Base-by-base conservation (phyloP, 257 asterid species). In the Solanum appendiculatum region DNA sequence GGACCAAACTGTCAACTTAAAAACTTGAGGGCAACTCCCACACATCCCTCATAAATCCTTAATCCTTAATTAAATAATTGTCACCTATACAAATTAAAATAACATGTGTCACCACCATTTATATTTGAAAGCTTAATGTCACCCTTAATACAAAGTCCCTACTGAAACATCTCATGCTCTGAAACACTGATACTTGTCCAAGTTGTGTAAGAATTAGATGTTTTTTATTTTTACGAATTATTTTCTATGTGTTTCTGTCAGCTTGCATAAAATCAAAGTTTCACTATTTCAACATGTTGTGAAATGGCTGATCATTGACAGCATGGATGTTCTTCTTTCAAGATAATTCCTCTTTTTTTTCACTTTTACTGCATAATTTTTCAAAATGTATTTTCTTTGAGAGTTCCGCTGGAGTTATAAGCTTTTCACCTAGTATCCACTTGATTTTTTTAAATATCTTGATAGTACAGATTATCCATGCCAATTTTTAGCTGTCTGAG, bases 301-400 rank as follows among this genome's bases (percentile, higher is more conserved):
- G 84, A 95, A 94, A 90, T 90, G 94, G 92, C 92, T 95, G 70
- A 90, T 95, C 86, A 90, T 95, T 66, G 98, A 95, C 91, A 95
- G 98, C 94, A 91, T 94, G 95, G 92, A 98, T 89, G 98, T 98
- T 86, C 94, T 94, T 87, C 89, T 92, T 88, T 88, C 94, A 39
- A 94, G 96, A 98, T 95, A 85, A 91, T 88, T 89, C 74, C 83
- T n/a, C n/a, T n/a, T n/a, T 33, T 88, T 85, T 48, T 78, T 84
- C 87, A 77, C 73, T 82, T 11, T 87, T 84, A 66, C 82, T 54
- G 42, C 70, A 68, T 36, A 74, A 63, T 6, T 60, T 73, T 84
- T 56, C 44, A 36, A 40, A 31, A 34, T 69, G 56, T 84, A 58
- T 42, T 39, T 33, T 18, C 58, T 16, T 56, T 40, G 42, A 23